Evolutionary conservation across 148 eudicot genomes (phyloP).

Genomic region (Diospyros kaki): DNA sequence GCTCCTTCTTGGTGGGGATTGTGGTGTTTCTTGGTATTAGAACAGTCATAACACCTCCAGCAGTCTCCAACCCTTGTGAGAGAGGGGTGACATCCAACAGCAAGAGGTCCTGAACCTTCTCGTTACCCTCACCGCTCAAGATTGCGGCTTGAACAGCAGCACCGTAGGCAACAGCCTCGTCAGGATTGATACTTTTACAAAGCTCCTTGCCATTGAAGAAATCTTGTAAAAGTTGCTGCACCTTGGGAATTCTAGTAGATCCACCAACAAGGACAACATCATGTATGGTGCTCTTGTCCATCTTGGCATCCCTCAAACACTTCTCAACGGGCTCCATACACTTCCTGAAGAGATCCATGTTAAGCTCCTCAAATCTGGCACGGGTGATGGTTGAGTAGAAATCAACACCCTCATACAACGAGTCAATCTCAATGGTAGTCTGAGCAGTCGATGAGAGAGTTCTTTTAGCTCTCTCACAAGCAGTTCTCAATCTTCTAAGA

Average conservation of each 20-base stretch:
- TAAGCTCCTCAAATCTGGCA: constrained; percentile 30
- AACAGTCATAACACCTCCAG: constrained; percentile 32
- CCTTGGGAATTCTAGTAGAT: constrained; percentile 36
- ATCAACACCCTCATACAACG: constrained; percentile 25
- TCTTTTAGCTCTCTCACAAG: constrained; percentile 36
- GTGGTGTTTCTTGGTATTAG: constrained; percentile 26
- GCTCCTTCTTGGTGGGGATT: constrained; percentile 27
- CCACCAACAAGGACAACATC: constrained; percentile 39
- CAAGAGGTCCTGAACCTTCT: constrained; percentile 27
- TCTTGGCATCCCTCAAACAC: constrained; percentile 35
- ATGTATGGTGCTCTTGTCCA: constrained; percentile 26
- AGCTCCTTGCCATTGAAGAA: constrained; percentile 35
- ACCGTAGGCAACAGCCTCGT: constrained; percentile 39
- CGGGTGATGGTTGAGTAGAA: constrained; percentile 32
- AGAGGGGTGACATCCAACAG: constrained; percentile 27
- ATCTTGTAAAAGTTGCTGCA: constrained; percentile 27
- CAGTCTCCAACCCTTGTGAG: constrained; percentile 26
- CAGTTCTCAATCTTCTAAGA: constrained; percentile 31
- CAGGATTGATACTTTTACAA: constrained; percentile 31
- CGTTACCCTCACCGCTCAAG: constrained; percentile 27
- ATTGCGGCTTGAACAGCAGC: constrained; percentile 38
- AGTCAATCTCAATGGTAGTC: constrained; percentile 30
- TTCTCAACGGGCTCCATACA: constrained; percentile 37
- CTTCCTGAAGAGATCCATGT: constrained; percentile 30
- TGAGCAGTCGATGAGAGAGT: constrained; percentile 26